A percentile compares a stretch with the other conserved stretches of the same genome.
Evolutionary conservation across 2,329 filamentous ascomycete genomes (phyloP).

Genomic region (Ascochyta rabiei): DNA sequence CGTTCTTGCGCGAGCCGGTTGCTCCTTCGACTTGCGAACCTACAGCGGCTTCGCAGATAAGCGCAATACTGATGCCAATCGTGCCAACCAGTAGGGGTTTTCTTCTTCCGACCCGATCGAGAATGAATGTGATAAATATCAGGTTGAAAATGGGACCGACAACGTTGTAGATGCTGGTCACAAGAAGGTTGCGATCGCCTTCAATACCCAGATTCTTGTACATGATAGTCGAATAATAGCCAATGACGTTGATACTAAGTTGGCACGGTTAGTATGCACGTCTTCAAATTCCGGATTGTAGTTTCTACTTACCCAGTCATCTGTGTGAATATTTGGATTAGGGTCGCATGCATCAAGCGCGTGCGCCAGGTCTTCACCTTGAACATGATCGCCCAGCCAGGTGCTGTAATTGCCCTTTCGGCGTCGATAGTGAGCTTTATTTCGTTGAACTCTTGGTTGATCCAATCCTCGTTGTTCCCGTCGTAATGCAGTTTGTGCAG

Average conservation of each 20-base stretch:
- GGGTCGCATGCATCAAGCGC: slow-evolving; percentile 65
- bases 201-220: slow-evolving; percentile 64
- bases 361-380: slow-evolving; percentile 64
- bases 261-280: slow-evolving; percentile 8
- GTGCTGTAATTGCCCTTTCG: slow-evolving; percentile 60
- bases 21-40: slow-evolving; percentile 46
- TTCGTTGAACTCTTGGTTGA: slow-evolving; percentile 63
- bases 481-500: slow-evolving; percentile 60
- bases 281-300: background rate
- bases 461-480: slow-evolving; percentile 62
- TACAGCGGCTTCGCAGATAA: slow-evolving; percentile 65
- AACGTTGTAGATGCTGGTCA: slow-evolving; percentile 66
- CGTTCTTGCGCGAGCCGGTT: slow-evolving; percentile 42
- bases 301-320: slow-evolving; percentile 57
- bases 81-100: slow-evolving; percentile 62
- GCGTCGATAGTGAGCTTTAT: slow-evolving; percentile 68
- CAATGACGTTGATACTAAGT: slow-evolving; percentile 60
- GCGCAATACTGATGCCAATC: slow-evolving; percentile 60
- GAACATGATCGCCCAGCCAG: slow-evolving; percentile 64
- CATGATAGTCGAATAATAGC: slow-evolving; percentile 67
- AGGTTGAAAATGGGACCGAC: slow-evolving; percentile 63
- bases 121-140: slow-evolving; percentile 64
- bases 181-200: slow-evolving; percentile 59
- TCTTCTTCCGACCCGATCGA: slow-evolving; percentile 59
- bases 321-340: slow-evolving; percentile 70